A percentile compares a stretch with the other conserved stretches of the same genome.
Conservation (phyloP, 306 rosid genomes). For the Ceratonia siliqua region DNA sequence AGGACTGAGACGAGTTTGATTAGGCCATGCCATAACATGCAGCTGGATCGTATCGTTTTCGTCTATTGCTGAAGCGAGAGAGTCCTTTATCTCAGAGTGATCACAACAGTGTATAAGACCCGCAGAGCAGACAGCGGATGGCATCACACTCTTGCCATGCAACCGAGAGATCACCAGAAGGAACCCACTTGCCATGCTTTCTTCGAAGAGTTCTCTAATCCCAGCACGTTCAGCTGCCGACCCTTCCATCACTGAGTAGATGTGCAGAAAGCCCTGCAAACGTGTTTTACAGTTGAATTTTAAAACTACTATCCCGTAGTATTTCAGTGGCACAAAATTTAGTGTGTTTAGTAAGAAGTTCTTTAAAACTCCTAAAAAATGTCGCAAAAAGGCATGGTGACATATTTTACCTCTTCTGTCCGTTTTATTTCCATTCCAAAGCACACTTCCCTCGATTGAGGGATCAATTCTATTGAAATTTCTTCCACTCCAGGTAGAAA, state of each 20-base stretch:
- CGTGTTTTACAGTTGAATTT: background rate
- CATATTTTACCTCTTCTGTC: constrained; percentile 70
- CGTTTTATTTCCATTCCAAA: constrained; percentile 72
- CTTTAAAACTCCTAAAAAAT: too few species aligned
- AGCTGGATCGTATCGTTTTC: constrained; percentile 26
- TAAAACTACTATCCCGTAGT: background rate
- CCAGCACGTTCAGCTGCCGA: constrained; percentile 34
- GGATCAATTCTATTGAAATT: constrained; percentile 52
- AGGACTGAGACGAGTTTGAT: constrained; percentile 28
- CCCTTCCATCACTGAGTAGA: constrained; percentile 38
- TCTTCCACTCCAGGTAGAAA: constrained; percentile 73
- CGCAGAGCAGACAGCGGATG: constrained; percentile 26
- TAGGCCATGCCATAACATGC: constrained; percentile 41
- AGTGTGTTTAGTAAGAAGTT: too few species aligned
- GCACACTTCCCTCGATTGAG: constrained; percentile 46
- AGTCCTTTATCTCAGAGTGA: constrained; percentile 33
- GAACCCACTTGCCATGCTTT: constrained; percentile 29
- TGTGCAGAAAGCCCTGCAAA: constrained; percentile 37
- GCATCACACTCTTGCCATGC: constrained; percentile 36
- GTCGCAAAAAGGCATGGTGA: too few species aligned
- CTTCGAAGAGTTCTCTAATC: constrained; percentile 34
- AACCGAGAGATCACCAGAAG: constrained; percentile 41
- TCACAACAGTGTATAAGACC: constrained; percentile 41
- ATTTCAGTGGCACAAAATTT: background rate
- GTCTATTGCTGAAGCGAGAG: constrained; percentile 19